Percentiles rank a stretch among this genome's conserved stretches.
Evolutionary conservation across 148 eudicot species (phyloP).

Genomic region (Simmondsia chinensis): DNA sequence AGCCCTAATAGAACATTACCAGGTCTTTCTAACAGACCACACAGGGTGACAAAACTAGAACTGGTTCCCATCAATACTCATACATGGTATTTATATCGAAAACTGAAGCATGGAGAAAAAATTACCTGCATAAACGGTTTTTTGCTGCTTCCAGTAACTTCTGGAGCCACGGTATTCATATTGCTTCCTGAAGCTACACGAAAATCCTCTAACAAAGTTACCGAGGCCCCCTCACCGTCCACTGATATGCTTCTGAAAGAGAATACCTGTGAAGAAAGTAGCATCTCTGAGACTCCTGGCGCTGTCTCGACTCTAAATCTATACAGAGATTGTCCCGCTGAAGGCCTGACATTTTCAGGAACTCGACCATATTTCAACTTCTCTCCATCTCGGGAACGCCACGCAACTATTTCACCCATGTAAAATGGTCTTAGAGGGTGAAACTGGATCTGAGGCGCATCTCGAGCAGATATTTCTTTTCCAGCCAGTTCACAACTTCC

Average conservation of each 20-base stretch:
- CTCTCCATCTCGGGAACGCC: slow-evolving; percentile 89
- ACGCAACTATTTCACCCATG: slow-evolving; percentile 90
- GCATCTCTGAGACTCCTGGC: slow-evolving; percentile 47
- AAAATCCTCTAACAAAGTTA: slow-evolving; percentile 16
- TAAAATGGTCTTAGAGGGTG: slow-evolving; percentile 97
- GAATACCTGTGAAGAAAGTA: slow-evolving; percentile 84
- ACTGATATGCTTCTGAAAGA: slow-evolving; percentile 73
- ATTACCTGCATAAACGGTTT: slow-evolving; percentile 44
- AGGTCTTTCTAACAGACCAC: too few species aligned
- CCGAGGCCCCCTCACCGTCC: slow-evolving; percentile 44
- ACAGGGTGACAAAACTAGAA: too few species aligned
- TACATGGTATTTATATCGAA: too few species aligned
- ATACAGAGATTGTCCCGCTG: slow-evolving; percentile 91
- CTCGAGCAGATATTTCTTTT: slow-evolving; percentile 70
- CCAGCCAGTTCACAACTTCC: slow-evolving; percentile 50
- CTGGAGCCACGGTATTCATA: slow-evolving; percentile 20
- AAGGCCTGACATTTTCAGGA: slow-evolving; percentile 83
- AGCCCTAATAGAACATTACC: too few species aligned
- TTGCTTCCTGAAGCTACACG: slow-evolving; percentile 12
- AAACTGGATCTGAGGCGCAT: slow-evolving; percentile 84
- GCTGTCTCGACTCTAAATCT: slow-evolving; percentile 71
- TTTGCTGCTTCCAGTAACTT: slow-evolving; percentile 35
- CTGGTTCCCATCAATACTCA: too few species aligned
- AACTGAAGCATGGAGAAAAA: not conserved
- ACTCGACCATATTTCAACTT: slow-evolving; percentile 91